These are phyloP conservation scores for Penicillium sp. DNA, from an alignment of 2,329 filamentous ascomycete species.

Conservation along the genomic window DNA sequence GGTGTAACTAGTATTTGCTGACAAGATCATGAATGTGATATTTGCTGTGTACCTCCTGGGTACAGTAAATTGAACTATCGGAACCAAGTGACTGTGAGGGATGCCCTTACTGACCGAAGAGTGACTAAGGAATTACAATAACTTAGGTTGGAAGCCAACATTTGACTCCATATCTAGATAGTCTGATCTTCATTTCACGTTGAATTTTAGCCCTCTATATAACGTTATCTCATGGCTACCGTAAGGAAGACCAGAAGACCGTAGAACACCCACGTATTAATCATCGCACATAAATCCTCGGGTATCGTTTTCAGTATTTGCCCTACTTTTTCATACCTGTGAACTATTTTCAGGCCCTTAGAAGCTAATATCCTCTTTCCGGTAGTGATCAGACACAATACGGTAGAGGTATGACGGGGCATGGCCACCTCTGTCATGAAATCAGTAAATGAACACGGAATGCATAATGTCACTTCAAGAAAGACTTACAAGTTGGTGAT, in stretches of 20 bases:
- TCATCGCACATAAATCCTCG: constrained; percentile 22
- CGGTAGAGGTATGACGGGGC: constrained; percentile 65
- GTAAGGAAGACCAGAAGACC: background rate
- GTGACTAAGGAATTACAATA: too few relatives aligned
- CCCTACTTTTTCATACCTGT: constrained; percentile 4
- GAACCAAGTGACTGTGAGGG: too few relatives aligned
- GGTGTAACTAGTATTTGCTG: too few relatives aligned
- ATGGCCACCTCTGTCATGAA: constrained; percentile 55
- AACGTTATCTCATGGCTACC: background rate
- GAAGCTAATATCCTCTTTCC: constrained; percentile 60
- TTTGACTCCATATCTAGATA: too few relatives aligned
- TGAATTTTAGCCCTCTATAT: constrained; percentile 1
- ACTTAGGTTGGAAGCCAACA: too few relatives aligned
- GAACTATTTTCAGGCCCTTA: constrained; percentile 14
- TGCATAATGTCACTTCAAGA: background rate
- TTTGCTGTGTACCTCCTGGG: too few relatives aligned
- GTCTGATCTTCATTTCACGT: background rate
- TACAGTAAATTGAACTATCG: too few relatives aligned
- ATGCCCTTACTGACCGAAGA: too few relatives aligned
- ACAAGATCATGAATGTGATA: too few relatives aligned
- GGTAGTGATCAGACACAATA: constrained; percentile 66
- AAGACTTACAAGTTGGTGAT: constrained; percentile 76
- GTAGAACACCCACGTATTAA: constrained; percentile 10
- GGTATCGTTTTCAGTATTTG: constrained; percentile 22
- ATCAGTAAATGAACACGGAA: constrained; percentile 11